Evolutionary conservation across 202 grass and related monocot genomes (phyloP).

Genomic region (Zoysia matrella): DNA sequence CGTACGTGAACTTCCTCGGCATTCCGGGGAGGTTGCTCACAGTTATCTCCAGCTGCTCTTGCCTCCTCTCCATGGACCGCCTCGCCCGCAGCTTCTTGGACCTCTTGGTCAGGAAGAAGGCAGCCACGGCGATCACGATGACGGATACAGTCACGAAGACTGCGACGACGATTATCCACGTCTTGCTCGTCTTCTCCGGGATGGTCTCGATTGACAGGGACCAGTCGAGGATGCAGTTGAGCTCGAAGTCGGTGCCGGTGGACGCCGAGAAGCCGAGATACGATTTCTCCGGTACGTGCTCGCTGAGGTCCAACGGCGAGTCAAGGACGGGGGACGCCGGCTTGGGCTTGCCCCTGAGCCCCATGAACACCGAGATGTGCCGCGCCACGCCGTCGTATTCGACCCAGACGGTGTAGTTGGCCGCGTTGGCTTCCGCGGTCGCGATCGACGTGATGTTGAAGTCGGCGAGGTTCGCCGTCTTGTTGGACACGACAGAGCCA

Average conservation of each 20-base stretch:
- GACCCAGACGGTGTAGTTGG: slow-evolving; percentile 65
- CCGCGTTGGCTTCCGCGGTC: background rate
- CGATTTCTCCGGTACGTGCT: slow-evolving; percentile 23
- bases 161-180: no score
- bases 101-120: background rate
- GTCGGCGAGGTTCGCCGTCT: no score
- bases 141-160: no score
- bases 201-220: no score
- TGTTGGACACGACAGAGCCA: no score
- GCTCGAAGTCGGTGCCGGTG: slow-evolving; percentile 51
- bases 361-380: slow-evolving; percentile 44
- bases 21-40: slow-evolving; percentile 64
- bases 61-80: slow-evolving; percentile 23
- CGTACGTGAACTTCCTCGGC: slow-evolving; percentile 53
- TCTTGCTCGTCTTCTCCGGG: no score
- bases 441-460: no score
- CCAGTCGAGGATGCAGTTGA: background rate
- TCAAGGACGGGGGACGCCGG: slow-evolving; percentile 15
- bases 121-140: no score
- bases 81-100: background rate
- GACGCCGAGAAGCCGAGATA: slow-evolving; percentile 67
- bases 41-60: slow-evolving; percentile 32
- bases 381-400: slow-evolving; percentile 53
- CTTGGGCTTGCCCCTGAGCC: background rate
- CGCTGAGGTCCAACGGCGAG: slow-evolving; percentile 20